Evolutionary conservation across 1,284 basidiomycete species (phyloP).

Genomic region (Spongiforma sp.): DNA sequence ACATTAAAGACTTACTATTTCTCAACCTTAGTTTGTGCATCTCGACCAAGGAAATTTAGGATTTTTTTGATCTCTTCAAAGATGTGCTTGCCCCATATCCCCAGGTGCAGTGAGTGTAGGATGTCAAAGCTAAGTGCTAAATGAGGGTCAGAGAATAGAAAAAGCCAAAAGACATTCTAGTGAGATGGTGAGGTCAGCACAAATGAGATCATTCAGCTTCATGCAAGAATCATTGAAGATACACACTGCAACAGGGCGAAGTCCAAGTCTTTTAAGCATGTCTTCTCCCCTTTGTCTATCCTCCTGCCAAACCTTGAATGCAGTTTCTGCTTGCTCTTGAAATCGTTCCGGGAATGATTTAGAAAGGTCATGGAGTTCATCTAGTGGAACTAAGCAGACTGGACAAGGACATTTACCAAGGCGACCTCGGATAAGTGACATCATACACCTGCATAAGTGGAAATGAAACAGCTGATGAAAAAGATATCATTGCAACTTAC

Average conservation of each 20-base stretch:
- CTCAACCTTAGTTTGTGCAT: neutral
- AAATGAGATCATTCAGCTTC: neutral
- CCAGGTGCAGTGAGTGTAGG: neutral
- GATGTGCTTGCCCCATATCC: constrained; percentile 1
- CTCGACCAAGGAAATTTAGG: neutral
- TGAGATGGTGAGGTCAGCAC: neutral
- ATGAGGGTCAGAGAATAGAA: neutral
- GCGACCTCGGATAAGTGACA: constrained; percentile 18
- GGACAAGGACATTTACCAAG: constrained; percentile 20
- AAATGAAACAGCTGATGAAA: no score
- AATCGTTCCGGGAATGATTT: constrained; percentile 2
- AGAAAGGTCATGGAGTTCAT: constrained; percentile 8
- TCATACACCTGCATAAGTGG: constrained; percentile 20
- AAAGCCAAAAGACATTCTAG: neutral
- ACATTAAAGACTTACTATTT: no score
- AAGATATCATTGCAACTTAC: constrained; percentile 7
- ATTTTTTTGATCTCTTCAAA: neutral
- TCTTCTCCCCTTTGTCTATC: neutral
- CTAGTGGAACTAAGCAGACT: constrained; percentile 11
- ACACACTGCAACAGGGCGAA: neutral
- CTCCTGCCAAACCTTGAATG: neutral
- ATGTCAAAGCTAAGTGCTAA: neutral
- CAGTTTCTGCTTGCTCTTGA: neutral
- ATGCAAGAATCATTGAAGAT: no score
- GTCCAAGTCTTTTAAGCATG: neutral